Evolutionary conservation across 2,329 filamentous ascomycete species (phyloP), one percentile per base, ranked within the genome.

Genomic region (Apiospora hydei): DNA sequence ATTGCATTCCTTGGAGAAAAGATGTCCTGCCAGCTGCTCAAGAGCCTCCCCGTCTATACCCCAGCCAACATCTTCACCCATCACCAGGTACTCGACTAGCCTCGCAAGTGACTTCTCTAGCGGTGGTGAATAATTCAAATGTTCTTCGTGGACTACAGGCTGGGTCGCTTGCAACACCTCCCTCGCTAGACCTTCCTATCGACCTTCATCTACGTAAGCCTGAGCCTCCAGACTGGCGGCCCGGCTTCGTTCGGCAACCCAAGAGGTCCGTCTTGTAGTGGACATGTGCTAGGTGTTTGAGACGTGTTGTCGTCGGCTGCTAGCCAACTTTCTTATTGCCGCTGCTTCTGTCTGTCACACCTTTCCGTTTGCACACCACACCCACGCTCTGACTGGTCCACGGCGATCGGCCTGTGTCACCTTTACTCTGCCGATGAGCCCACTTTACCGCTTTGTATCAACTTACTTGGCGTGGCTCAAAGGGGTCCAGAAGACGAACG

Each of bases 341-440:
- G 57, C n/a, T 34, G 57, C 34, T 64, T 64, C 34, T 64, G 57
- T 64, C 34, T 64, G 57, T 64, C 57, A 64, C 57, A 64, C 57
- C 38, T 69, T 24, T 69, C 67, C 67, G 67, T 69, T 69, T 69
- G 67, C 43, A 68, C 34, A 24, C 57, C 57, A 69, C 16, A 49
- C 18, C 67, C 67, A 49, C 16, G 44, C 34, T 68, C 14, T 69
- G 67, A 69, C n/a, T 69, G 44, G 67, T 49, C 67, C 26, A 49
- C 24, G 67, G 67, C 18, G 38, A 64, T 41, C 57, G 57, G 57
- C 57, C 57, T 41, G 57, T 41, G 34, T 64, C 34, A 64, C 57
- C 34, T 34, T n/a, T 41, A n/a, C 57, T 7, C 34, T 41, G 57
- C 30, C 21, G 57, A 41, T n/a, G 5, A 38, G 21, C 34, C 57